phyloP scores from a whole-genome alignment of 164 flowering plant genomes.

The Euptelea pleiosperma region DNA sequence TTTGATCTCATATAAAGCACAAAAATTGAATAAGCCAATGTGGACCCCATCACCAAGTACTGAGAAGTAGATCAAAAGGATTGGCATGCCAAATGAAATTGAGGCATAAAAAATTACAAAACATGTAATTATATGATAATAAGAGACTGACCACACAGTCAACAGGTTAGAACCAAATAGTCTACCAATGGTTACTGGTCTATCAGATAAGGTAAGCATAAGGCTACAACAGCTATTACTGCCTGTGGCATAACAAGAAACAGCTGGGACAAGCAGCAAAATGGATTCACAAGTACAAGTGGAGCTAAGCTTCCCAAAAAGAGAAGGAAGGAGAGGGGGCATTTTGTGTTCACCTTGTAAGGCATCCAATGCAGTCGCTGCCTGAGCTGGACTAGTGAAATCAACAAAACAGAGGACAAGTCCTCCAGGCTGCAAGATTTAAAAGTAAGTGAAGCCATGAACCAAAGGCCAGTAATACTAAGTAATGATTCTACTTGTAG shows the following conservation, averaged over 20 bases:
- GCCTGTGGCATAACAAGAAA: conserved; percentile 6
- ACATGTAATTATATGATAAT: not conserved
- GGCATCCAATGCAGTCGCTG: conserved; percentile 85
- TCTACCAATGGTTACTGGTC: not conserved
- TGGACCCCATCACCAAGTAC: not conserved
- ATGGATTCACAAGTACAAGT: conserved; percentile 3
- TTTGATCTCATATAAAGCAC: not conserved
- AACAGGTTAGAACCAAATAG: not conserved
- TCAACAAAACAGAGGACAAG: conserved; percentile 90
- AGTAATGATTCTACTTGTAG: not conserved
- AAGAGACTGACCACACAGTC: not conserved
- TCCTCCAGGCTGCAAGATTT: conserved; percentile 68
- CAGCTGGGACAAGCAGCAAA: conserved; percentile 10
- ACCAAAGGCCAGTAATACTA: not conserved
- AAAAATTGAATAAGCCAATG: no score
- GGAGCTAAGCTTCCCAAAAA: conserved; percentile 9
- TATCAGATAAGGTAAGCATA: not conserved
- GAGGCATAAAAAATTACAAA: not conserved
- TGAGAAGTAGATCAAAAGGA: not conserved
- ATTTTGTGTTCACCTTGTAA: conserved; percentile 66
- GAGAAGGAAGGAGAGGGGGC: conserved; percentile 12
- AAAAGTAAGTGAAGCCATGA: conserved; percentile 1
- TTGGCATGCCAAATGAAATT: not conserved
- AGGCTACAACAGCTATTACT: not conserved
- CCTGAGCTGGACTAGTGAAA: conserved; percentile 72